Evolutionary conservation across 2,329 filamentous ascomycete species (phyloP).

Genomic region (Stachybotrys chartarum): DNA sequence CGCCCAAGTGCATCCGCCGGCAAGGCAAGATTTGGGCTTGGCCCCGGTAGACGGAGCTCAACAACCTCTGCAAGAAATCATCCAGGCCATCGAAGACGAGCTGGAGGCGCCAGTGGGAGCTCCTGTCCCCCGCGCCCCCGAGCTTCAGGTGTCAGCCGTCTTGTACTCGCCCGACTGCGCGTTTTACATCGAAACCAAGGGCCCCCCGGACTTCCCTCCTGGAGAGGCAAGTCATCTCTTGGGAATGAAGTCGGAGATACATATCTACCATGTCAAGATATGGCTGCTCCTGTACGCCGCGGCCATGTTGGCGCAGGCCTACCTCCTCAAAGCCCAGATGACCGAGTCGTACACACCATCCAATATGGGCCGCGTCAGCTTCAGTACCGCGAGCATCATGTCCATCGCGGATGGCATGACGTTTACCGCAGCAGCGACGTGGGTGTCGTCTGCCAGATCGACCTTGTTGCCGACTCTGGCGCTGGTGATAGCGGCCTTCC

Average conservation of each 20-base stretch:
- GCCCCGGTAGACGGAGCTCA: slow-evolving; percentile 22
- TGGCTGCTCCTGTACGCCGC: slow-evolving; percentile 51
- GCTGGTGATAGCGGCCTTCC: slow-evolving; percentile 41
- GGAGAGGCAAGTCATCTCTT: slow-evolving; percentile 47
- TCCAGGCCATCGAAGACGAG: slow-evolving; percentile 54
- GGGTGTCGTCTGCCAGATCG: slow-evolving; percentile 47
- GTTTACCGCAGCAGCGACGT: slow-evolving; percentile 48
- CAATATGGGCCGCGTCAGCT: slow-evolving; percentile 58
- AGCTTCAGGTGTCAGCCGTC: slow-evolving; percentile 54
- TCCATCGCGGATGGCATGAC: slow-evolving; percentile 55
- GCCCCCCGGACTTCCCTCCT: slow-evolving; percentile 47
- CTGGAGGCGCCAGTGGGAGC: slow-evolving; percentile 54
- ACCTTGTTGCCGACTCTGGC: slow-evolving; percentile 51
- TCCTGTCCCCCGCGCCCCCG: slow-evolving; percentile 46
- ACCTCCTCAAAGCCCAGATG: slow-evolving; percentile 57
- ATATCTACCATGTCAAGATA: slow-evolving; percentile 48
- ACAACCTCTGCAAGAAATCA: slow-evolving; percentile 25
- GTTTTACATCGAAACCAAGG: slow-evolving; percentile 59
- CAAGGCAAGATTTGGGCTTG: slow-evolving; percentile 26
- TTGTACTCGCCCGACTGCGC: slow-evolving; percentile 63
- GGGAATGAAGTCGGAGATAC: slow-evolving; percentile 55
- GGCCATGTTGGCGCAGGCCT: slow-evolving; percentile 54
- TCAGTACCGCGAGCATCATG: slow-evolving; percentile 55
- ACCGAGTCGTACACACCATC: slow-evolving; percentile 61
- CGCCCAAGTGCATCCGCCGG: slow-evolving; percentile 63